Percentiles rank a stretch among this genome's conserved stretches.
These are phyloP conservation scores for Zalaria sp. DNA, from an alignment of 2,329 filamentous ascomycete species.

Conservation along the genomic window DNA sequence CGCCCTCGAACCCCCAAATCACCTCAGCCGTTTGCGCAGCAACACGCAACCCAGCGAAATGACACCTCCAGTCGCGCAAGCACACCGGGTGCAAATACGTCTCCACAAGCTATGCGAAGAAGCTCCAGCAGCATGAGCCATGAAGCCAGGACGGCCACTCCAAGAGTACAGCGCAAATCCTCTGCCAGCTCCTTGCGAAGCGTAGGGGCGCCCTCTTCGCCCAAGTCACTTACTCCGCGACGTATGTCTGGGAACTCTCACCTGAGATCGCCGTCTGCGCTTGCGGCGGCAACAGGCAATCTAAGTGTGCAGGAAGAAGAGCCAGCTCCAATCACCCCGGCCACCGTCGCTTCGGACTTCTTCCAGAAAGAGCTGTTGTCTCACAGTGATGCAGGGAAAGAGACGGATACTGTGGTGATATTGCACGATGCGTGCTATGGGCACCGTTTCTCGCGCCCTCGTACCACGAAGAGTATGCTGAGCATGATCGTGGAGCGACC, in stretches of 20 bases:
- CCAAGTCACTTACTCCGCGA: slow-evolving; percentile 1
- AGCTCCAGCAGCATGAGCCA: background rate
- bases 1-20: background rate
- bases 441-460: slow-evolving; percentile 76
- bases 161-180: slow-evolving; percentile 1
- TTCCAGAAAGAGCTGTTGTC: slow-evolving; percentile 3
- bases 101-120: background rate
- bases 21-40: background rate
- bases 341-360: slow-evolving; percentile 40
- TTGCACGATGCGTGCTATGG: slow-evolving; percentile 92
- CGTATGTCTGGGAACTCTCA: slow-evolving; percentile 24
- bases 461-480: slow-evolving; percentile 56
- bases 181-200: slow-evolving; percentile 3
- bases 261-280: slow-evolving; percentile 8
- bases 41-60: background rate
- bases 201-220: slow-evolving; percentile 1
- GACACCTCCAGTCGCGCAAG: background rate
- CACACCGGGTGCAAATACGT: background rate
- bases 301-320: slow-evolving; percentile 21
- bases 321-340: slow-evolving; percentile 33
- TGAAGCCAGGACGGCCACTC: background rate
- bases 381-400: slow-evolving; percentile 12
- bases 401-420: slow-evolving; percentile 53
- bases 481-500: slow-evolving; percentile 83
- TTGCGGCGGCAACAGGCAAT: background rate